Evolutionary conservation across 331 rosid species (phyloP).

Genomic region (Malus hybrid): DNA sequence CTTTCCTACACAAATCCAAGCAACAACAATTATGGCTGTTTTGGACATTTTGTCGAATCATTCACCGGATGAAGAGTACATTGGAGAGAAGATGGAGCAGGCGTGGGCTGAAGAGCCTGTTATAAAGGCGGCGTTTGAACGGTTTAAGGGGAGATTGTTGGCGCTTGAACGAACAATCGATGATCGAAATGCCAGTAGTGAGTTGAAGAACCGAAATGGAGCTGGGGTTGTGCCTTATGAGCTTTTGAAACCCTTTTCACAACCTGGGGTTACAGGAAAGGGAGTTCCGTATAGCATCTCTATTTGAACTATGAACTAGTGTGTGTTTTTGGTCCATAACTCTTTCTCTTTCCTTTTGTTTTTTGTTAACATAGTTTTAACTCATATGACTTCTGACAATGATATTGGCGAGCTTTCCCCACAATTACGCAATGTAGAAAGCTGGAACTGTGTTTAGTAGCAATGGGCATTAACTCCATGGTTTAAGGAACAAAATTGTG

Average conservation of each 20-base stretch:
- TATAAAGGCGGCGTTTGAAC: slow-evolving; percentile 49
- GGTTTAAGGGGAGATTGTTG: slow-evolving; percentile 40
- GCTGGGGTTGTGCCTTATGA: slow-evolving; percentile 65
- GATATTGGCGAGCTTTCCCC: not conserved
- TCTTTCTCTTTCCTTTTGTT: not conserved
- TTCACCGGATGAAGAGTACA: slow-evolving; percentile 76
- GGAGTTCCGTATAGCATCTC: slow-evolving; percentile 84
- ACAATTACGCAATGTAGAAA: not conserved
- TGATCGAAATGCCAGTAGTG: slow-evolving; percentile 34
- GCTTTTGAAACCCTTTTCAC: slow-evolving; percentile 67
- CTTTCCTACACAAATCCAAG: slow-evolving; percentile 67
- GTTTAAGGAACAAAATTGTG: not conserved
- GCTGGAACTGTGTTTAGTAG: not conserved
- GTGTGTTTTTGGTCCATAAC: not conserved
- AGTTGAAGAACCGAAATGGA: slow-evolving; percentile 57
- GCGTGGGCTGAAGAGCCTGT: slow-evolving; percentile 56
- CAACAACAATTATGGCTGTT: slow-evolving; percentile 57
- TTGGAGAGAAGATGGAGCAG: slow-evolving; percentile 53
- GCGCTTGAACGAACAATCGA: slow-evolving; percentile 44
- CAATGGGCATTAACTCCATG: not conserved
- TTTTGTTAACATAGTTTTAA: not conserved
- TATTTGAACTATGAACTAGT: slow-evolving; percentile 25
- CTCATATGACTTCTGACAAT: not conserved
- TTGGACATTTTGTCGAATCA: slow-evolving; percentile 62
- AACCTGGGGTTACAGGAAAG: slow-evolving; percentile 63